phyloP scores from a whole-genome alignment of 305 asterid species.

The Stenogyne calaminthoides region DNA sequence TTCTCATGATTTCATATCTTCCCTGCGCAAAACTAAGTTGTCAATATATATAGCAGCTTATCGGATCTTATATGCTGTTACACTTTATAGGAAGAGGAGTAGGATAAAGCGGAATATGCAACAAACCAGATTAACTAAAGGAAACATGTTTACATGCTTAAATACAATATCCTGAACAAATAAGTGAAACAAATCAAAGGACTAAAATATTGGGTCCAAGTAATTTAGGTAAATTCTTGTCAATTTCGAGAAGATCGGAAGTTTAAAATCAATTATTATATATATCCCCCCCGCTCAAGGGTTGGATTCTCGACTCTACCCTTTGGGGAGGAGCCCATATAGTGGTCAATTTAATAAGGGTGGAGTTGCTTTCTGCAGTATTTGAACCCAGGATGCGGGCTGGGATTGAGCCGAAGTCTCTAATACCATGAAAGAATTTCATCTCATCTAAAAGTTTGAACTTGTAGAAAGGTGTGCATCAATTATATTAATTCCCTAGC shows the following conservation, averaged over 20 bases:
- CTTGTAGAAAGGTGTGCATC: too few species aligned
- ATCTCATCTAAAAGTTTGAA: too few species aligned
- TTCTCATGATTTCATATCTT: slow-evolving; percentile 83
- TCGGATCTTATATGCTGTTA: slow-evolving; percentile 16
- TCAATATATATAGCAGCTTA: slow-evolving; percentile 40
- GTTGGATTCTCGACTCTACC: too few species aligned
- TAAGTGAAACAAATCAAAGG: neutral
- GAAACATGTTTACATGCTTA: slow-evolving; percentile 3
- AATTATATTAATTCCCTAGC: too few species aligned
- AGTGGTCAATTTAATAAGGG: too few species aligned
- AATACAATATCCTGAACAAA: slow-evolving; percentile 3
- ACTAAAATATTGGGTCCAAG: neutral
- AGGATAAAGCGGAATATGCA: slow-evolving; percentile 14
- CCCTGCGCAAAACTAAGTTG: slow-evolving; percentile 61
- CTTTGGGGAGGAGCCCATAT: too few species aligned
- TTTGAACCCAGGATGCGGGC: too few species aligned
- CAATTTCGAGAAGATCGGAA: neutral
- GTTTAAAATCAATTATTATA: too few species aligned
- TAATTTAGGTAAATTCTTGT: neutral
- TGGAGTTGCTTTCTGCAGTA: too few species aligned
- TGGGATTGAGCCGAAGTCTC: too few species aligned
- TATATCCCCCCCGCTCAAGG: too few species aligned
- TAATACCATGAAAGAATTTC: too few species aligned
- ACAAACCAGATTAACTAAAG: slow-evolving; percentile 12
- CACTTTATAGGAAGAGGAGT: neutral